Conservation (phyloP, 2,329 filamentous ascomycete genomes). For the Paecilomyces sp. region DNA sequence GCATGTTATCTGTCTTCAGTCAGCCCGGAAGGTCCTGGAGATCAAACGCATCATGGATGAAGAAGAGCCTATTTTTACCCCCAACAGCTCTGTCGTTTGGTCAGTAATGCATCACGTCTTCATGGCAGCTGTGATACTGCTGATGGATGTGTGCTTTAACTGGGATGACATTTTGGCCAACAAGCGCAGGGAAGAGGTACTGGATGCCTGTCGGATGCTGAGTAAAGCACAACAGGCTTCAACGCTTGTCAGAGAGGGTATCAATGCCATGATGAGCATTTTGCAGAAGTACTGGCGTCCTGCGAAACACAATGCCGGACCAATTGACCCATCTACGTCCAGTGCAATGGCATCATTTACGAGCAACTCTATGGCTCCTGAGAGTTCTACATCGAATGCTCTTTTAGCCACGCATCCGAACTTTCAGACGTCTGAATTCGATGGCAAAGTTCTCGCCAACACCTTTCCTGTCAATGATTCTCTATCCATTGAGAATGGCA, state of each 20-base stretch:
- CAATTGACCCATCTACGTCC: not conserved
- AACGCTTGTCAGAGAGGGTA: slow-evolving; percentile 21
- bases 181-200: slow-evolving; percentile 27
- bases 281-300: slow-evolving; percentile 24
- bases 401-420: not conserved
- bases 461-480: not conserved
- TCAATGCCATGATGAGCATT: slow-evolving; percentile 31
- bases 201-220: slow-evolving; percentile 30
- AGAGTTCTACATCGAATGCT: not conserved
- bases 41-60: slow-evolving; percentile 28
- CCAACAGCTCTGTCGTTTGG: slow-evolving; percentile 22
- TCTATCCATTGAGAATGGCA: not conserved
- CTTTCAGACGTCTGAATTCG: not conserved
- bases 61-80: slow-evolving; percentile 16
- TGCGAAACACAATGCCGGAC: slow-evolving; percentile 3
- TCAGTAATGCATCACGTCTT: slow-evolving; percentile 33
- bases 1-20: slow-evolving; percentile 27
- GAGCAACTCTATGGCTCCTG: not conserved
- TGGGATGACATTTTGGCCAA: slow-evolving; percentile 29
- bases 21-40: slow-evolving; percentile 31
- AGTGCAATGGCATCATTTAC: not conserved
- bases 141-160: slow-evolving; percentile 36
- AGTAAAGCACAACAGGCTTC: slow-evolving; percentile 27
- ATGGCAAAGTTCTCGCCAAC: not conserved
- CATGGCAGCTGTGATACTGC: slow-evolving; percentile 30